phyloP scores from a whole-genome alignment of 1,139 yeast species.

The Saccharomycopsis hybrid region DNA sequence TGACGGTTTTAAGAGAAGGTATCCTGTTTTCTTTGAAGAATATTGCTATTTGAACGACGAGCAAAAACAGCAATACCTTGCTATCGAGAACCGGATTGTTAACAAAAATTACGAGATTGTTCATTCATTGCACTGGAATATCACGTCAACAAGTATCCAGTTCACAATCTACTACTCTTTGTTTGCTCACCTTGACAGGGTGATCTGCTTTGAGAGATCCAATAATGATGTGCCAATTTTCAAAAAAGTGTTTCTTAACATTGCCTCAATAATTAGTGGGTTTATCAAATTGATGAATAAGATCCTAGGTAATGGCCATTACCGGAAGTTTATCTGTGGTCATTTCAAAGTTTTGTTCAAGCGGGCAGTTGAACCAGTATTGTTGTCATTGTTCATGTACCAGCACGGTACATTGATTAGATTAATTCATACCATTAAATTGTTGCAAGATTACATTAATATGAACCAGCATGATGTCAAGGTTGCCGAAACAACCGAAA shows the following conservation, averaged over 20 bases:
- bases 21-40: constrained; percentile 16
- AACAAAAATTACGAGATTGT: constrained; percentile 16
- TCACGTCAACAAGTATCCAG: constrained; percentile 7
- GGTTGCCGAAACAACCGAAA: constrained; percentile 8
- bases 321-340: constrained; percentile 16
- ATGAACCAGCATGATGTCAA: constrained; percentile 2
- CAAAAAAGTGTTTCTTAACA: constrained; percentile 18
- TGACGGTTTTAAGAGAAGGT: constrained; percentile 14
- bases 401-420: constrained; percentile 15
- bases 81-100: constrained; percentile 11
- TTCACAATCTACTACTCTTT: constrained; percentile 16
- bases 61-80: constrained; percentile 5
- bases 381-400: constrained; percentile 11
- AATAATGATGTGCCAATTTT: constrained; percentile 14
- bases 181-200: constrained; percentile 14
- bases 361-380: constrained; percentile 11
- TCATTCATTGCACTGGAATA: constrained; percentile 9
- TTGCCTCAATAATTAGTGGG: constrained; percentile 9
- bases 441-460: constrained; percentile 12
- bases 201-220: constrained; percentile 17
- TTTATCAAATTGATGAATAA: constrained; percentile 6
- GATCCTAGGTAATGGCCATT: constrained; percentile 11
- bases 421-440: constrained; percentile 16
- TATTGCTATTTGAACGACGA: constrained; percentile 5
- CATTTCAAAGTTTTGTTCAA: constrained; percentile 12